Base-by-base conservation (phyloP, 805 yeast genomes). In the Metschnikowia orientalis region DNA sequence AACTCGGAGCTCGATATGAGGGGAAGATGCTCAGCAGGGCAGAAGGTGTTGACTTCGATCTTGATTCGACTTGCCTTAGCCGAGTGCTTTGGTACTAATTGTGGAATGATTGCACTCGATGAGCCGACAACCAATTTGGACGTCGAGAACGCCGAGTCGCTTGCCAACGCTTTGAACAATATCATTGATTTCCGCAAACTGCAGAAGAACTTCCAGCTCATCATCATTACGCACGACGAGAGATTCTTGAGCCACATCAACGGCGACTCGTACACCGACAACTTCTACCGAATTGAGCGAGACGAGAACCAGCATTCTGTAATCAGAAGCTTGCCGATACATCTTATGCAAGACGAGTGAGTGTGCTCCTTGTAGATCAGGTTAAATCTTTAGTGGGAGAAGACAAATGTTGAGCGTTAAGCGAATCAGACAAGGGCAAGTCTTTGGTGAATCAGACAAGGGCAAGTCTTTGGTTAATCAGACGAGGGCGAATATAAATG, bases 21-120 rank as follows among this genome's bases (percentile, higher is more conserved):
- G 41, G 99, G 98, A 0, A 65, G 98, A 37, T 92, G 99, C 56
- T 86, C 96, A 2, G 97, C 98, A 0, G 99, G 99, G 0, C 99
- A 92, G 57, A 86, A 88, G 50, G 97, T 92, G 4, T 60, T 92
- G 28, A 96, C 97, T 0, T 81, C 94, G 23, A 89, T 92, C 29
- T 78, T 92, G 19, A 90, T 92, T 36, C 69, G 99, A 35, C 61
- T 92, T 35, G 96, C 97, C 0, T 64, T 92, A 29, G 92, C 97
- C 1, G 97, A 92, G 57, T 86, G 97, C 50, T 90, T 92, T 64
- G 97, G 98, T 6, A 71, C 79, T 2, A 86, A 84, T 52, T 90
- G 96, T 63, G 98, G 98, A 30, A 83, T 92, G 59, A 86, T 92
- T 47, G 95, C 97, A 0, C 67, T 92, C 23, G 99, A 92, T 59